These are phyloP conservation scores for Candida ipomoeae DNA, from an alignment of 805 yeast genomes.

Conservation along the genomic window DNA sequence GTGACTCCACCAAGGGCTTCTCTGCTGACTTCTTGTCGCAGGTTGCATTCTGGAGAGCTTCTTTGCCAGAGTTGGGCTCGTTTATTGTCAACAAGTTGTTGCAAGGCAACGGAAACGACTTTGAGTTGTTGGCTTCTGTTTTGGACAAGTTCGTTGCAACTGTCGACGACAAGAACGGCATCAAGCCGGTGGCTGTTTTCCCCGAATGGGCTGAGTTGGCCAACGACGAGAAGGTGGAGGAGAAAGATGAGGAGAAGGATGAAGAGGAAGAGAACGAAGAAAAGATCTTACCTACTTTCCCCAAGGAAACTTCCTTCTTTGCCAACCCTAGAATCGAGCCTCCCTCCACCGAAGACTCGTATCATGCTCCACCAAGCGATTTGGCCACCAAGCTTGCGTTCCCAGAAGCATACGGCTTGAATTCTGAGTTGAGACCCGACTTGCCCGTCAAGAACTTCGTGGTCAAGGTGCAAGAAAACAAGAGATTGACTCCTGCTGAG, in stretches of 20 bases:
- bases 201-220: conserved; percentile 32
- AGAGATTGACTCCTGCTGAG: conserved; percentile 82
- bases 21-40: conserved; percentile 69
- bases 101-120: conserved; percentile 77
- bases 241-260: conserved; percentile 11
- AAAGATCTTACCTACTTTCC: conserved; percentile 44
- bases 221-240: conserved; percentile 20
- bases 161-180: conserved; percentile 43
- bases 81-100: conserved; percentile 72
- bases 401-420: conserved; percentile 68
- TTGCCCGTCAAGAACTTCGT: conserved; percentile 78
- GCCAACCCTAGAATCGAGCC: conserved; percentile 51
- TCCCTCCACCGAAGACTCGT: conserved; percentile 30
- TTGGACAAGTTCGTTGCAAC: conserved; percentile 62
- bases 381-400: conserved; percentile 71
- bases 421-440: conserved; percentile 77
- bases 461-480: conserved; percentile 87
- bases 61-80: conserved; percentile 58
- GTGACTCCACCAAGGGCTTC: conserved; percentile 65
- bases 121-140: conserved; percentile 73
- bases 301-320: conserved; percentile 59
- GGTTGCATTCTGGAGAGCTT: conserved; percentile 72
- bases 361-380: conserved; percentile 37
- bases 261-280: conserved; percentile 22
- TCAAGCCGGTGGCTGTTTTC: conserved; percentile 32